A percentile compares a stretch with the other conserved stretches of the same genome.
These are phyloP conservation scores for Auriculariales sp. DNA, from an alignment of 768 basidiomycete genomes.

Conservation along the genomic window DNA sequence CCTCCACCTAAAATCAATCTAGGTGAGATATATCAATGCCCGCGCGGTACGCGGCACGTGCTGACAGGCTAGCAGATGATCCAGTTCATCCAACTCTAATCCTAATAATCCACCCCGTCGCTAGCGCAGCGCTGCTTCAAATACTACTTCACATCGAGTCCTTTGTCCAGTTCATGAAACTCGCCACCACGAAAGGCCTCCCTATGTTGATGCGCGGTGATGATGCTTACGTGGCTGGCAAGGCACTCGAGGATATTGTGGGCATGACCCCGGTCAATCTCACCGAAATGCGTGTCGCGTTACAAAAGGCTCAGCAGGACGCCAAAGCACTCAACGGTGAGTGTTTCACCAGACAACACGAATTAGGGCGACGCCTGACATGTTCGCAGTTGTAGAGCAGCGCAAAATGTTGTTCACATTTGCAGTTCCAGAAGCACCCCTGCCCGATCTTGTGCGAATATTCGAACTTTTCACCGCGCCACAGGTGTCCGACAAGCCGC, in stretches of 20 bases:
- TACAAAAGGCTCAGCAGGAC: not conserved
- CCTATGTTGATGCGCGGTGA: too few species aligned
- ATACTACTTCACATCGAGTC: not conserved
- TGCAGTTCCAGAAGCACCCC: not conserved
- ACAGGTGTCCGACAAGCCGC: not conserved
- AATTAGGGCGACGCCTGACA: too few species aligned
- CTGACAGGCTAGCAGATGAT: too few species aligned
- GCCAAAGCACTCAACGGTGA: not conserved
- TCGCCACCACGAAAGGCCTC: not conserved
- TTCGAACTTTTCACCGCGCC: not conserved
- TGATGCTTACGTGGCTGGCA: not conserved
- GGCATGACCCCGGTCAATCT: not conserved
- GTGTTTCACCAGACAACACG: not conserved
- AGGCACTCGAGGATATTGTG: not conserved
- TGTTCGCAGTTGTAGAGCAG: not conserved
- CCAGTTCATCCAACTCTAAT: not conserved
- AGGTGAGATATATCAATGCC: too few species aligned
- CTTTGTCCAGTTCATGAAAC: not conserved
- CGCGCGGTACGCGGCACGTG: too few species aligned
- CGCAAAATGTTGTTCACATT: not conserved
- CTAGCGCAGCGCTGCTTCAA: not conserved
- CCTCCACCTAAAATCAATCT: too few species aligned
- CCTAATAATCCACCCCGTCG: not conserved
- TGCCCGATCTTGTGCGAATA: not conserved
- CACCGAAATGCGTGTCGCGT: not conserved